Conservation (phyloP, 2,329 filamentous ascomycete genomes). For the Aureobasidium sp. region DNA sequence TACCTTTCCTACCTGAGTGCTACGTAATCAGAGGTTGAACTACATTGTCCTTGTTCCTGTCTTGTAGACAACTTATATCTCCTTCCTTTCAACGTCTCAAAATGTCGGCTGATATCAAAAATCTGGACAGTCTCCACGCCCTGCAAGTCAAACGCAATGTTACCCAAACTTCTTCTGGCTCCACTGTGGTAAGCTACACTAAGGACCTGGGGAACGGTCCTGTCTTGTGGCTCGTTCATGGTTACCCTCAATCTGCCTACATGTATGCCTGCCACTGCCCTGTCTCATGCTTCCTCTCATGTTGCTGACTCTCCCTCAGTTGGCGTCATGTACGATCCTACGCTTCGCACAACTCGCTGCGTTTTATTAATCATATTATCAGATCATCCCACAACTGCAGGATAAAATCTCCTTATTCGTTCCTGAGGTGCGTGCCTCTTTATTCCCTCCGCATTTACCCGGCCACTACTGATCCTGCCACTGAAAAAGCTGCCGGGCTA, state of each 20-base stretch:
- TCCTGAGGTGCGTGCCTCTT: slow-evolving; percentile 27
- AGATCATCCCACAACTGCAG: slow-evolving; percentile 35
- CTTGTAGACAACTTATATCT: not conserved
- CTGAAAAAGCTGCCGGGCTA: slow-evolving; percentile 38
- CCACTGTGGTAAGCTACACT: slow-evolving; percentile 28
- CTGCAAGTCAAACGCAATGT: slow-evolving; percentile 25
- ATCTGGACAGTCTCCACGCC: slow-evolving; percentile 24
- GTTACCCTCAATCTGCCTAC: slow-evolving; percentile 40
- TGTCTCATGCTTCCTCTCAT: not conserved
- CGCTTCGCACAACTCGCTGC: no score
- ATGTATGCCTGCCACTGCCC: slow-evolving; percentile 23
- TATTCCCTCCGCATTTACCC: not conserved
- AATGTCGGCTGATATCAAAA: slow-evolving; percentile 1
- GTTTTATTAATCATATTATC: not conserved
- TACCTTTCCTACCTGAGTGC: not conserved
- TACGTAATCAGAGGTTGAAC: not conserved
- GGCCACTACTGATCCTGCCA: not conserved
- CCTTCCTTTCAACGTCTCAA: not conserved
- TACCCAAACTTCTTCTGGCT: slow-evolving; percentile 24
- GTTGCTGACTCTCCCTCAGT: slow-evolving; percentile 13
- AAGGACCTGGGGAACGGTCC: slow-evolving; percentile 28
- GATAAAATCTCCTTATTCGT: slow-evolving; percentile 39
- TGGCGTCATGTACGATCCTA: slow-evolving; percentile 25
- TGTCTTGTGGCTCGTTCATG: slow-evolving; percentile 40
- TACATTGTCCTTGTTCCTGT: not conserved